Evolutionary conservation across 305 asterid species (phyloP).

Genomic region (Fraxinus sp.): DNA sequence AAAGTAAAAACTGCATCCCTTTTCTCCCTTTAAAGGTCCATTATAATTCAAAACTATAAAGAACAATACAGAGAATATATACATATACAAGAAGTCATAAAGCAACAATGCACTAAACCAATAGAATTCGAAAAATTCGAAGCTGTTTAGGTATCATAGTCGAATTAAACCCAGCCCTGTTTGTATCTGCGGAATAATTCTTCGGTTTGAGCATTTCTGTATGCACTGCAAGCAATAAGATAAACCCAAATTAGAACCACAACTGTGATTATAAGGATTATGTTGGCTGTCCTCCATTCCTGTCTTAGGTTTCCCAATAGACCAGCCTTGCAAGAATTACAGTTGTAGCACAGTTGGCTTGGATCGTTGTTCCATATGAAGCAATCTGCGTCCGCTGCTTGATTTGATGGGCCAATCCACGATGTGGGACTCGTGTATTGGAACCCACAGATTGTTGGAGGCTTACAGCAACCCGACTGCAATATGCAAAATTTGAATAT

Average conservation of each 20-base stretch:
- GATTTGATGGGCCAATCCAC: conserved; percentile 66
- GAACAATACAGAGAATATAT: background rate
- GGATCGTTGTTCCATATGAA: conserved; percentile 69
- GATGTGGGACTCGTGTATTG: conserved; percentile 56
- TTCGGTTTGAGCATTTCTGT: conserved; percentile 75
- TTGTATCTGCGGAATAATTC: conserved; percentile 58
- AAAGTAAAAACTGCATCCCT: background rate
- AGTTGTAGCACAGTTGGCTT: conserved; percentile 68
- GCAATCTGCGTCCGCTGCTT: conserved; percentile 53
- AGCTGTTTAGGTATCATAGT: background rate
- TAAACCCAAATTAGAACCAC: conserved; percentile 63
- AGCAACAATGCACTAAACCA: background rate
- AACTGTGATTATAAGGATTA: conserved; percentile 61
- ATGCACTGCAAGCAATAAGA: conserved; percentile 67
- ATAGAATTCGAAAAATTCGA: background rate
- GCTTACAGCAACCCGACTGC: conserved; percentile 91
- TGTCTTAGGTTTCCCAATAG: conserved; percentile 70
- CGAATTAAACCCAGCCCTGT: conserved; percentile 54
- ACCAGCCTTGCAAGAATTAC: conserved; percentile 91
- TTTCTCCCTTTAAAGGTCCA: background rate
- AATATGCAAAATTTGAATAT: background rate
- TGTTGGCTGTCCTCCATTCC: conserved; percentile 78
- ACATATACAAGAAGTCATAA: background rate
- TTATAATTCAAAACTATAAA: background rate
- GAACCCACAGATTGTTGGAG: conserved; percentile 67